phyloP scores from a whole-genome alignment of 495 filamentous ascomycete species.

The Xylaria cubensis region DNA sequence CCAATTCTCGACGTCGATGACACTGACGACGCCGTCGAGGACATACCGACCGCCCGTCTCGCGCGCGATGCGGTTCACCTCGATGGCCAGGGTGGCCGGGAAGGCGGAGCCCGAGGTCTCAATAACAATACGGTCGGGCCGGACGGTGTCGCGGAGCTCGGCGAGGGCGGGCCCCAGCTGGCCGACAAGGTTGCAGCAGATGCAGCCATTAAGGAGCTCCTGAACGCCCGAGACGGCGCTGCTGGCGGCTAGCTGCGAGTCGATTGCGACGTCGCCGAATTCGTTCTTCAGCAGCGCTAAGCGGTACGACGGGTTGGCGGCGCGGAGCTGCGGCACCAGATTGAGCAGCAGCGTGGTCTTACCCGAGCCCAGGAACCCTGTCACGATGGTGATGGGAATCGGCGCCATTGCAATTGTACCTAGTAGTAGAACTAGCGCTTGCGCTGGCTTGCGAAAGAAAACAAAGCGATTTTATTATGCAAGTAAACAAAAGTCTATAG shows the following conservation, averaged over 20 bases:
- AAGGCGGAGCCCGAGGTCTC: conserved; percentile 91
- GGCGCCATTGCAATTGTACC: conserved; percentile 56
- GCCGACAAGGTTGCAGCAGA: conserved; percentile 97
- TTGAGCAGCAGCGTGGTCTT: conserved; percentile 94
- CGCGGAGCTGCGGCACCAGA: conserved; percentile 83
- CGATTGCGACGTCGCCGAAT: conserved; percentile 92
- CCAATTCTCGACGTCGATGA: conserved; percentile 98
- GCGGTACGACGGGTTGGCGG: conserved; percentile 68
- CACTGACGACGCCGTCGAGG: conserved; percentile 89
- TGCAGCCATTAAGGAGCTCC: conserved; percentile 94
- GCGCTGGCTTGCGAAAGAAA: conserved; percentile 8
- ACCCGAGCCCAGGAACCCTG: conserved; percentile 92
- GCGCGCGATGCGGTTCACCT: conserved; percentile 79
- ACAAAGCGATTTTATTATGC: neutral
- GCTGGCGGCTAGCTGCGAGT: conserved; percentile 85
- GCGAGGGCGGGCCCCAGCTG: conserved; percentile 81
- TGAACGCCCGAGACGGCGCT: conserved; percentile 85
- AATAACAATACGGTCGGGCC: conserved; percentile 86
- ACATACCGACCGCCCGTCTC: conserved; percentile 69
- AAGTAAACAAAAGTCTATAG: neutral
- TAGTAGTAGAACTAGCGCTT: conserved; percentile 45
- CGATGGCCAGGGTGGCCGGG: conserved; percentile 88
- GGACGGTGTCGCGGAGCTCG: conserved; percentile 64
- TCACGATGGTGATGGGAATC: conserved; percentile 91
- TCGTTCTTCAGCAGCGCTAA: conserved; percentile 98